Evolutionary conservation across 1,284 basidiomycete species (phyloP).

Genomic region (Heterobasidion irregulare): DNA sequence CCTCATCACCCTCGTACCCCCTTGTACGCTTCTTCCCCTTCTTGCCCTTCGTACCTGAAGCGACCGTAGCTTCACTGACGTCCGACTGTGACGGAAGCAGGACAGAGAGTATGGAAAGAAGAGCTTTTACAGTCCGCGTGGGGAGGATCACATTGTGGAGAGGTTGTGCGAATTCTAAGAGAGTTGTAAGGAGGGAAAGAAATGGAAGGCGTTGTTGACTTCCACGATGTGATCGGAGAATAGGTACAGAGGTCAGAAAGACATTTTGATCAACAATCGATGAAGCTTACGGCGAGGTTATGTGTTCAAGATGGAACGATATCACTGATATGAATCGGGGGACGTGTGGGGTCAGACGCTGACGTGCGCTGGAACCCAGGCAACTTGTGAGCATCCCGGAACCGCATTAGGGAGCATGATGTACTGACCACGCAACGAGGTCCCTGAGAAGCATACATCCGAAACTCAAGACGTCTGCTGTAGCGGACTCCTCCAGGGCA

Average conservation of each 20-base stretch:
- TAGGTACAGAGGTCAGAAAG: background rate
- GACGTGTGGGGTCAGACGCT: slow-evolving; percentile 44
- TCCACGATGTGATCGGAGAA: slow-evolving; percentile 2
- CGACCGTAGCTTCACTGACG: slow-evolving; percentile 12
- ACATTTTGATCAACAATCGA: slow-evolving; percentile 1
- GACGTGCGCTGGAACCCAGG: slow-evolving; percentile 30
- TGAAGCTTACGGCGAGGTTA: slow-evolving; percentile 35
- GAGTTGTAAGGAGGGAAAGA: slow-evolving; percentile 31
- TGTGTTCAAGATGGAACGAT: slow-evolving; percentile 53
- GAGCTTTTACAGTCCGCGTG: slow-evolving; percentile 46
- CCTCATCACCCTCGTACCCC: slow-evolving; percentile 74
- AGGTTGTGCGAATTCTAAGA: slow-evolving; percentile 38
- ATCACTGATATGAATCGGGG: slow-evolving; percentile 41
- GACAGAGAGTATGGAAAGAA: slow-evolving; percentile 40
- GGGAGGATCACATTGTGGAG: slow-evolving; percentile 40
- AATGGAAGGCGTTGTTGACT: slow-evolving; percentile 39
- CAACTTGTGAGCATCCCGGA: background rate
- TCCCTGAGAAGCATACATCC: slow-evolving; percentile 43
- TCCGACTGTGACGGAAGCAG: slow-evolving; percentile 38
- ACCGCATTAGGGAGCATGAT: slow-evolving; percentile 2
- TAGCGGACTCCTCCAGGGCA: slow-evolving; percentile 42
- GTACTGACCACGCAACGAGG: slow-evolving; percentile 40
- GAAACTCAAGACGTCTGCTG: slow-evolving; percentile 44
- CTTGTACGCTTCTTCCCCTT: slow-evolving; percentile 63
- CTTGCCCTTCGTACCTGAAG: slow-evolving; percentile 7